Evolutionary conservation across 164 flowering plant genomes (phyloP), one percentile per base, ranked within the genome.

Genomic region (Piper longum): DNA sequence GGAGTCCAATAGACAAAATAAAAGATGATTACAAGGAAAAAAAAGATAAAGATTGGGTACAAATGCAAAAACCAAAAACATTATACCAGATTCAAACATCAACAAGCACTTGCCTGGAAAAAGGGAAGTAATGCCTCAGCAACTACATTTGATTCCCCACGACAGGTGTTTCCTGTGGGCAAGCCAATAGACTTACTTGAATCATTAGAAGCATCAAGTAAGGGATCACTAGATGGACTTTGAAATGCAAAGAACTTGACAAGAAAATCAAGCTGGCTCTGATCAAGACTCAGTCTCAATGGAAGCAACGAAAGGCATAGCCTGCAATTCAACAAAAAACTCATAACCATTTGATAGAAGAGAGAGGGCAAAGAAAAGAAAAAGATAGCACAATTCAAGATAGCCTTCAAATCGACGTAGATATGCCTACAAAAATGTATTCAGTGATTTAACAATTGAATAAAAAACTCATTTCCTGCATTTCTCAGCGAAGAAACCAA

Each of bases 101-200:
- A 12, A 57, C 12, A 41, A 59, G 1, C 40, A 75, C 90, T 80
- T 76, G 71, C 99, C 96, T 95, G 99, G 73, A 95, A 91, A 76
- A 77, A 95, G 58, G 99, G 92, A 73, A 91, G 97, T 72, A 95
- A 75, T 74, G 99, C 99, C 78, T 95, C 97, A 58, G 80, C 83
- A 7, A 64, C 81, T 71, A 90, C 67, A n/a, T 62, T 52, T 62
- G 64, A 75, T 60, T 73, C 77, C 43, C 74, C 78, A 68, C 63
- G 55, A 66, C 66, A 69, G 62, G 57, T 62, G 63, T 58, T 69
- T 57, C 63, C 75, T 9, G 73, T 18, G 16, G 52, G 59, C 59
- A 59, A 62, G 44, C 70, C 12, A 48, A 48, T 75, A 60, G 88
- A 73, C 62, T 65, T 76, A 73, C 67, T 65, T 39, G 64, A 63